phyloP scores from a whole-genome alignment of 768 basidiomycete genomes.

The Phaeotremella fagi region DNA sequence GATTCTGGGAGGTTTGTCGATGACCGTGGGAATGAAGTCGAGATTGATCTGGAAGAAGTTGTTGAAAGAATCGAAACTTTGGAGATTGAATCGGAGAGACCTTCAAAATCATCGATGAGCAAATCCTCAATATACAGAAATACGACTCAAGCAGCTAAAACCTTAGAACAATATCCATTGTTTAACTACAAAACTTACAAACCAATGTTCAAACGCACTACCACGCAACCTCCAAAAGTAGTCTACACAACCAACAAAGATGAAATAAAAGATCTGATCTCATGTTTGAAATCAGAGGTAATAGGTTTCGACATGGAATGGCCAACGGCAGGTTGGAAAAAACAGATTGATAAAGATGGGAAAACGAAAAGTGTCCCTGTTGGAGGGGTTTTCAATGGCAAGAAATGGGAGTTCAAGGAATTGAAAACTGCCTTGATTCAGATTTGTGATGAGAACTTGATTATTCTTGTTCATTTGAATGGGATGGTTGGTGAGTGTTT shows the following conservation, averaged over 20 bases:
- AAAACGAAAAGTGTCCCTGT: constrained; percentile 1
- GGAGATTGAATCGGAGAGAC: background rate
- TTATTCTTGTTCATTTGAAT: constrained; percentile 34
- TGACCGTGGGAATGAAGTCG: background rate
- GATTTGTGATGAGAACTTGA: constrained; percentile 29
- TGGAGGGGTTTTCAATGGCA: constrained; percentile 5
- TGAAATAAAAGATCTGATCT: constrained; percentile 40
- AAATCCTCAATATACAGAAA: no score
- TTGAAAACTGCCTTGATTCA: constrained; percentile 34
- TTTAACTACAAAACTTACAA: constrained; percentile 23
- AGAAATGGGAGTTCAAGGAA: constrained; percentile 18
- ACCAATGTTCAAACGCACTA: background rate
- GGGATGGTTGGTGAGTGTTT: constrained; percentile 30
- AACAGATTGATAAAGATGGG: background rate
- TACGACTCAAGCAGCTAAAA: background rate
- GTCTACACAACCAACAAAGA: constrained; percentile 31
- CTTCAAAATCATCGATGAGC: no score
- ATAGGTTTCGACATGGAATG: constrained; percentile 47
- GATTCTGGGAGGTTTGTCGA: no score
- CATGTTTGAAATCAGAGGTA: constrained; percentile 26
- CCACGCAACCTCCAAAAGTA: constrained; percentile 17
- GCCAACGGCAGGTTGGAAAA: constrained; percentile 26
- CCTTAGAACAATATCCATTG: background rate
- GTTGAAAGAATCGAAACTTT: background rate
- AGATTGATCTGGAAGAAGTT: background rate